Base-by-base conservation (phyloP, 345 rosid genomes). In the Reutealis trisperma region DNA sequence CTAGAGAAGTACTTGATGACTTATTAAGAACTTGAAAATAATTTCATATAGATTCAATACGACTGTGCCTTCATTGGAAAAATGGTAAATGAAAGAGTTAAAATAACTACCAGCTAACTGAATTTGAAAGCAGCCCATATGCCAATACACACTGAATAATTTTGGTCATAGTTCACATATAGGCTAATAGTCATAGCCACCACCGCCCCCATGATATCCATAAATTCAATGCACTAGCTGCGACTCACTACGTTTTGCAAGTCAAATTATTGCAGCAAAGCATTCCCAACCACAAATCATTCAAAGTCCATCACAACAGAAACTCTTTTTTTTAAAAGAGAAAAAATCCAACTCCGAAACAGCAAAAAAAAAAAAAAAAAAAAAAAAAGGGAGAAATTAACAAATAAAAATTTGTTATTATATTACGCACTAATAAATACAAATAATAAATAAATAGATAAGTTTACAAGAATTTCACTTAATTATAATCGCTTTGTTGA, bases 101-200 rank as follows among this genome's bases (percentile, higher is more conserved):
- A 55, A 45, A 34, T 14, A 45, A 79, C 65, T 51, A 73, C 68
- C 59, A 32, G 41, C 42, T 30, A 60, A 71, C 63, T 68, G 45
- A 60, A 11, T 49, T 49, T 49, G 52, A 25, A 45, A 77, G 49
- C 42, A 18, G 27, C 22, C 16, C 32, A 65, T 55, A 13, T 37
- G 41, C 41, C 41, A 5, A 37, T 16, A 15, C 41, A 37, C 41
- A 0, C 0, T 37, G 41, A 37, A 27, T 27, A 37, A 37, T 5
- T 37, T 37, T 11, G 51, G 51, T 47, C 51, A 12, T 47, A 47
- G 59, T 19, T 54, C 59, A 15, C 59, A 15, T 54, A 54, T 18
- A 54, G 55, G 41, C 6, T 47, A 47, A 8, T 62, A 77, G 81
- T 86, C 83, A 79, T 21, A 70, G 82, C 82, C 81, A 67, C 72